Conservation (phyloP, 2,329 filamentous ascomycete genomes). For the Alternaria sp. region DNA sequence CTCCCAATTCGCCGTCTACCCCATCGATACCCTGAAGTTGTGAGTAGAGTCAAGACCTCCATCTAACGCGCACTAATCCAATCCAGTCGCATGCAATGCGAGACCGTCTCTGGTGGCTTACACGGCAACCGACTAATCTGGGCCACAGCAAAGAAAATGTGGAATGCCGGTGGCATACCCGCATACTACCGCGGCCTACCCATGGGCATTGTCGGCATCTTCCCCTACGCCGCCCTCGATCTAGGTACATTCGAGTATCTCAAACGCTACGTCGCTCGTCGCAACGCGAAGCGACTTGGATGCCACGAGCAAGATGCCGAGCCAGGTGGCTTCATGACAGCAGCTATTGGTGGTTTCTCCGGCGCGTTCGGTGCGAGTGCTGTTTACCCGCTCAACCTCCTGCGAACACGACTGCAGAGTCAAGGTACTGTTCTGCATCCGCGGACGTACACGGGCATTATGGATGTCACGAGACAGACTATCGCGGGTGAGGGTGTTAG, state of each 20-base stretch:
- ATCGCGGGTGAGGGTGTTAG: conserved; percentile 80
- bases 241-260: conserved; percentile 94
- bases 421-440: conserved; percentile 94
- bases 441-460: conserved; percentile 86
- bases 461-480: conserved; percentile 86
- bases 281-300: conserved; percentile 71
- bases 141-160: conserved; percentile 87
- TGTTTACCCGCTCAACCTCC: conserved; percentile 93
- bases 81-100: conserved; percentile 82
- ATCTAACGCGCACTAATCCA: conserved; percentile 11
- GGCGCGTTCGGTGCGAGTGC: conserved; percentile 91
- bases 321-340: conserved; percentile 82
- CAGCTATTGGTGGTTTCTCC: conserved; percentile 86
- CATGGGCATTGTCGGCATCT: conserved; percentile 94
- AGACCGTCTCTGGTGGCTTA: conserved; percentile 84
- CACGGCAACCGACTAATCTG: conserved; percentile 83
- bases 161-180: conserved; percentile 72
- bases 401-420: conserved; percentile 89
- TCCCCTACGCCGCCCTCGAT: conserved; percentile 96
- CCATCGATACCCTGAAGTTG: conserved; percentile 83
- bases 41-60: conserved; percentile 45
- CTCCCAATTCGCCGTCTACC: conserved; percentile 96
- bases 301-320: conserved; percentile 81
- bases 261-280: conserved; percentile 74
- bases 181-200: conserved; percentile 91